A percentile compares a stretch with the other conserved stretches of the same genome.
Conservation (phyloP, 1,284 basidiomycete species). For the Jaminaea rosea region DNA sequence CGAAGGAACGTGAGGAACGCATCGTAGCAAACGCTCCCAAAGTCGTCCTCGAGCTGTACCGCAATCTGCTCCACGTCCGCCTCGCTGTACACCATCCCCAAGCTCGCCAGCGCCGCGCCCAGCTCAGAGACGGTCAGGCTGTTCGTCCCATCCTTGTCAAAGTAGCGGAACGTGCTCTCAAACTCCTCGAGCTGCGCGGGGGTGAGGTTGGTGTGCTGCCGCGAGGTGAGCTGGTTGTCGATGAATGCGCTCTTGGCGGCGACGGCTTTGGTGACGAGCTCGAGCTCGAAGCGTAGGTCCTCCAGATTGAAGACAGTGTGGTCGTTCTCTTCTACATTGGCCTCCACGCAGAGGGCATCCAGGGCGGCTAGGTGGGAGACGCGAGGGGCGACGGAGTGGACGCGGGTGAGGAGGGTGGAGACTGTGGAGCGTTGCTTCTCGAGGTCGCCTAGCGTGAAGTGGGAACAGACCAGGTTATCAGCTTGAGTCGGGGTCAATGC, state of each 20-base stretch:
- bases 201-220: conserved; percentile 81
- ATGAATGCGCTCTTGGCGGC: conserved; percentile 87
- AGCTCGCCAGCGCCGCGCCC: conserved; percentile 80
- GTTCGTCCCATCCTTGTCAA: conserved; percentile 85
- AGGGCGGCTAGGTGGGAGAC: conserved; percentile 15
- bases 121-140: conserved; percentile 77
- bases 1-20: conserved; percentile 82
- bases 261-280: conserved; percentile 69
- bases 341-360: conserved; percentile 63
- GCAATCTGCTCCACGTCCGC: conserved; percentile 80
- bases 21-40: conserved; percentile 52
- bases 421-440: conserved; percentile 23
- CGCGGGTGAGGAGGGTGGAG: conserved; percentile 14
- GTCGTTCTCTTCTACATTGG: conserved; percentile 94
- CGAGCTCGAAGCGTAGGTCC: conserved; percentile 82
- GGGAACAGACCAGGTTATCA: no score
- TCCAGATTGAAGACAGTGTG: conserved; percentile 84
- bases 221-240: conserved; percentile 91
- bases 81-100: conserved; percentile 86
- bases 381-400: conserved; percentile 20
- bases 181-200: conserved; percentile 95
- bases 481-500: no score
- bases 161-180: conserved; percentile 93
- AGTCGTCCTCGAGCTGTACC: conserved; percentile 69
- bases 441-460: no score